Percentiles rank a stretch among this genome's conserved stretches.
Evolutionary conservation across 345 rosid species (phyloP).

Genomic region (Alliaria petiolata): DNA sequence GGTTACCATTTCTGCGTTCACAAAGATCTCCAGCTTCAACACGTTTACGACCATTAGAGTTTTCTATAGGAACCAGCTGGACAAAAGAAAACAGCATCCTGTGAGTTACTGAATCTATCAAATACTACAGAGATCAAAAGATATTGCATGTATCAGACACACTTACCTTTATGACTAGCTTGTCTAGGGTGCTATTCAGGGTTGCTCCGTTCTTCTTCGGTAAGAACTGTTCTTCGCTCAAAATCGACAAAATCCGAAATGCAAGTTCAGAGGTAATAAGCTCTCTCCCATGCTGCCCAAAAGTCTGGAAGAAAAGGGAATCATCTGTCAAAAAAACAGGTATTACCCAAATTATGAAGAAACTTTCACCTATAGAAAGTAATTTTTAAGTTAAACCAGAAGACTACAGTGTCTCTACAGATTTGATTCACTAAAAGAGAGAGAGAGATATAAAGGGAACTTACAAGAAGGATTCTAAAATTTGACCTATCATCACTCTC

Average conservation of each 20-base stretch:
- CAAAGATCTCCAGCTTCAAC: conserved; percentile 94
- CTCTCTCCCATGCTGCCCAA: conserved; percentile 99
- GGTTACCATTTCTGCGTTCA: conserved; percentile 89
- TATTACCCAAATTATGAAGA: conserved; percentile 53
- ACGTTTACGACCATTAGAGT: conserved; percentile 80
- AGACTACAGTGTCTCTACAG: background rate
- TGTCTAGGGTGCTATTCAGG: conserved; percentile 48
- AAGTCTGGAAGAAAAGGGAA: conserved; percentile 99
- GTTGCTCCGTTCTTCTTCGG: conserved; percentile 40
- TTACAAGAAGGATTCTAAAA: conserved; percentile 93
- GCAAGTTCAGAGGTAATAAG: conserved; percentile 93
- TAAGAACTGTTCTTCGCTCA: conserved; percentile 83
- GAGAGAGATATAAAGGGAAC: conserved; percentile 28
- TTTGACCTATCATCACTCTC: conserved; percentile 53
- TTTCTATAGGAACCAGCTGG: conserved; percentile 94
- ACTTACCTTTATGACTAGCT: conserved; percentile 77
- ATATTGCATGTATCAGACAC: background rate
- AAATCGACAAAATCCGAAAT: conserved; percentile 64
- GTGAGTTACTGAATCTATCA: background rate
- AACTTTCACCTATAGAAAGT: background rate
- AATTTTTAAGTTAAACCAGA: no score
- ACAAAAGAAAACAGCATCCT: conserved; percentile 12
- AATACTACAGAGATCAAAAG: background rate
- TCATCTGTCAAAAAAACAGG: conserved; percentile 88
- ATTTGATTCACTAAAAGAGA: background rate